Percentiles rank a stretch among this genome's conserved stretches.
Conservation (phyloP, 768 basidiomycete genomes). For the Russula foetens region DNA sequence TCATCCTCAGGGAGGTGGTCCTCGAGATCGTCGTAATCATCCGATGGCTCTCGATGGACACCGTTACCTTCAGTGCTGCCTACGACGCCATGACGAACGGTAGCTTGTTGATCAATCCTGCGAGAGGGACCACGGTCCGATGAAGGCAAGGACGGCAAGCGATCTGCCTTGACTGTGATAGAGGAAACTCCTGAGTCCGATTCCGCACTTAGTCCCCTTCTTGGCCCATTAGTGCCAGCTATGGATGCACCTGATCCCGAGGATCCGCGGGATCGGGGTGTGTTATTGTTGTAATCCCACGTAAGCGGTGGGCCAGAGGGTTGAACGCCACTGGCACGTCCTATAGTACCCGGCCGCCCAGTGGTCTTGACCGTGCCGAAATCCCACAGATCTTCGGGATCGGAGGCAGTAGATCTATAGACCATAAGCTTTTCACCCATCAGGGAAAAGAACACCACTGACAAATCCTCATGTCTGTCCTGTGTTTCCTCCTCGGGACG, state of each 20-base stretch:
- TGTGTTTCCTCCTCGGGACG: constrained; percentile 64
- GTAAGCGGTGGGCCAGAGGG: constrained; percentile 62
- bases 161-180: constrained; percentile 43
- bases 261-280: constrained; percentile 26
- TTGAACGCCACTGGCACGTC: constrained; percentile 52
- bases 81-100: constrained; percentile 44
- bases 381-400: constrained; percentile 89
- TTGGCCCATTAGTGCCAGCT: constrained; percentile 26
- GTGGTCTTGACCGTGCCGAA: constrained; percentile 91
- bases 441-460: constrained; percentile 24
- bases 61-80: constrained; percentile 27
- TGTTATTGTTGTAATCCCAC: constrained; percentile 68
- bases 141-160: constrained; percentile 45
- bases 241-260: constrained; percentile 34
- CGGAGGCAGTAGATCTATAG: constrained; percentile 44
- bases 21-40: constrained; percentile 58
- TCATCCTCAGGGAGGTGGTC: constrained; percentile 42
- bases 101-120: constrained; percentile 51
- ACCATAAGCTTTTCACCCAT: background rate
- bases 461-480: constrained; percentile 56
- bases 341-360: constrained; percentile 44
- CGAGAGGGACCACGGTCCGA: constrained; percentile 28
- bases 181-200: constrained; percentile 38
- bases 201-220: constrained; percentile 23
- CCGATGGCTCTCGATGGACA: constrained; percentile 41